Base-by-base conservation (phyloP, 495 filamentous ascomycete species). In the Recurvomyces mirabilis region DNA sequence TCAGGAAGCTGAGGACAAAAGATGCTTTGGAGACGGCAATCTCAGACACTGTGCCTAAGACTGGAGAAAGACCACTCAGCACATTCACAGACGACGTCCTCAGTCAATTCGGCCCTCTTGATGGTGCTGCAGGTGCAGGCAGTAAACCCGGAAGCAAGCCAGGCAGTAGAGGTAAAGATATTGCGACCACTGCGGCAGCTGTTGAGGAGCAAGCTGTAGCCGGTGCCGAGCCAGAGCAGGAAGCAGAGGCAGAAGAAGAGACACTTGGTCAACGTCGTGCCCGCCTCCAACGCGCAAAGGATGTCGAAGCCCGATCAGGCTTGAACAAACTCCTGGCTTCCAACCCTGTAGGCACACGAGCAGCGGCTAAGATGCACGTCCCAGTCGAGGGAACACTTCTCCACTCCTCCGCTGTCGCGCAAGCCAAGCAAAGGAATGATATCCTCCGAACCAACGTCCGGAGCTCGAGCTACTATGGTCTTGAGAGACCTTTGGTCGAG, bases 241-340 rank as follows among this genome's bases (percentile, higher is more conserved):
- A 50, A 5, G 82, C 79, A 45, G 26, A 29, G n/a, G 53, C 48
- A 5, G 82, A 80, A 45, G 84, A 94, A 49, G 89, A 98, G 59
- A 94, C 88, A 0, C 73, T 98, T 2, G 91, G 79, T 11, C 86
- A 96, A 57, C 78, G 89, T 6, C 79, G 87, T 3, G 75, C 70
- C 46, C 77, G 91, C 12, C 71, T 98, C 1, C 83, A 87, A 60
- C 77, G 73, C 33, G 82, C 89, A 62, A 70, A 12, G 15, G 32
- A 36, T 6, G 32, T 10, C 7, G 35, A 38, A 18, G 35, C 19
- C 9, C 5, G 12, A 7, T n/a, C n/a, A n/a, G n/a, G n/a, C n/a
- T n/a, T n/a, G n/a, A n/a, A n/a, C n/a, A 18, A 21, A 18, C 35
- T 20, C 12, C 18, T 38, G 35, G 35, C 35, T 21, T 21, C 66